Evolutionary conservation across 1,284 basidiomycete species (phyloP).

Genomic region (Mycosarcoma mackinlayi): DNA sequence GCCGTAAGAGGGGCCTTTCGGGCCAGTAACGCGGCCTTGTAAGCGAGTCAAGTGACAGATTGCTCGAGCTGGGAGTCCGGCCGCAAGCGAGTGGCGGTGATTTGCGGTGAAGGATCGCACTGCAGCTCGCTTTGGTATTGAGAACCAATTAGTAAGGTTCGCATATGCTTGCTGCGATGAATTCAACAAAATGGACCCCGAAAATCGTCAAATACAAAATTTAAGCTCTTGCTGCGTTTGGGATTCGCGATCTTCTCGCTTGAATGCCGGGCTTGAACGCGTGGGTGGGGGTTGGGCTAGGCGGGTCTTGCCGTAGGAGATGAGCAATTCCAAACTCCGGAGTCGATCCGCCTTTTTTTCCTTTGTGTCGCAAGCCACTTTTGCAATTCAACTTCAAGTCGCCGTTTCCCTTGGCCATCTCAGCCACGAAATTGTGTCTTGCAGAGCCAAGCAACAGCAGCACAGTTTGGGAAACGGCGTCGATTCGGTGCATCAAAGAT

Average conservation of each 20-base stretch:
- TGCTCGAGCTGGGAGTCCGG: too few relatives aligned
- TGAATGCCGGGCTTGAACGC: slow-evolving; percentile 1
- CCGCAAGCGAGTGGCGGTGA: too few relatives aligned
- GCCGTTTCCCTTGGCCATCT: neutral
- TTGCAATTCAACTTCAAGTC: neutral
- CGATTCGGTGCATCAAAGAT: neutral
- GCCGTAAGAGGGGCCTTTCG: too few relatives aligned
- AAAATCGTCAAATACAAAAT: slow-evolving; percentile 23
- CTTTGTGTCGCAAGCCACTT: slow-evolving; percentile 2
- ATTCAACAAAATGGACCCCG: slow-evolving; percentile 14
- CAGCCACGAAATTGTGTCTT: slow-evolving; percentile 6
- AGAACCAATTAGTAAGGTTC: too few relatives aligned
- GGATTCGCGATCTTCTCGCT: slow-evolving; percentile 2
- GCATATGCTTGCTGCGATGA: too few relatives aligned
- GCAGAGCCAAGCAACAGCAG: neutral
- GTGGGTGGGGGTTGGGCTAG: neutral
- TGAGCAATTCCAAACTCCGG: slow-evolving; percentile 5
- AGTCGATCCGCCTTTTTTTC: neutral
- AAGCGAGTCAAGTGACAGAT: too few relatives aligned
- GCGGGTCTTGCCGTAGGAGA: too few relatives aligned
- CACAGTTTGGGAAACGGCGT: neutral
- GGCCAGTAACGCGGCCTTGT: too few relatives aligned
- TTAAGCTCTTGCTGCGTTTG: slow-evolving; percentile 19
- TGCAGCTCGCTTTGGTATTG: too few relatives aligned
- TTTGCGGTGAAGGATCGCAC: too few relatives aligned